Conservation (phyloP, 192 early-diverging fungal species). For the Linnemannia exigua region DNA sequence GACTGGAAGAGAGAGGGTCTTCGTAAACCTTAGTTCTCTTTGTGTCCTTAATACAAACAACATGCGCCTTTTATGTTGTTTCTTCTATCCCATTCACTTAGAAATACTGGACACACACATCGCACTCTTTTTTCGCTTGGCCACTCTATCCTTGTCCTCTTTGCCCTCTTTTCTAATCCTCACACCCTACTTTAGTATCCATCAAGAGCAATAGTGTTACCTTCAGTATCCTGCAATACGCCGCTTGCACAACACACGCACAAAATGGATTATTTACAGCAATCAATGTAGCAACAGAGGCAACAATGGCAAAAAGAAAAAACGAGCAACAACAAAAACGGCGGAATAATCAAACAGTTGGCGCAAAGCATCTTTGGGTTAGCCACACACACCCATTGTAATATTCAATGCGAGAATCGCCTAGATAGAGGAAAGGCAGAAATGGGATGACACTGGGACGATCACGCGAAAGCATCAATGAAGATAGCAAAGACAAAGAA, state of each 20-base stretch:
- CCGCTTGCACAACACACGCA: background rate
- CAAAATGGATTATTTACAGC: background rate
- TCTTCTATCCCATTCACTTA: background rate
- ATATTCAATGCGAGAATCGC: background rate
- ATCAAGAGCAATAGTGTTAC: background rate
- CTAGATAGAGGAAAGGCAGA: background rate
- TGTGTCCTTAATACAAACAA: background rate
- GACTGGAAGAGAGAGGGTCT: background rate
- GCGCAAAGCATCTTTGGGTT: background rate
- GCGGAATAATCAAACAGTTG: background rate
- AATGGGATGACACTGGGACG: background rate
- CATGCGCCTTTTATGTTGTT: background rate
- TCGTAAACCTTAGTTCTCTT: background rate
- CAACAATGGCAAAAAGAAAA: background rate
- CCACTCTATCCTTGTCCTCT: background rate
- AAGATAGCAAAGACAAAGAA: background rate
- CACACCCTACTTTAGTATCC: background rate
- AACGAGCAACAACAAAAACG: background rate
- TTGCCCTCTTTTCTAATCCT: background rate
- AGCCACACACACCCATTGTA: background rate
- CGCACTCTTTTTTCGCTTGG: background rate
- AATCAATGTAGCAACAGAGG: background rate
- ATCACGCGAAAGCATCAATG: background rate
- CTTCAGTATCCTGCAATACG: background rate
- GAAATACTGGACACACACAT: background rate